Conservation (phyloP, 139 green algal species). For the Astrephomene gubernaculifera region DNA sequence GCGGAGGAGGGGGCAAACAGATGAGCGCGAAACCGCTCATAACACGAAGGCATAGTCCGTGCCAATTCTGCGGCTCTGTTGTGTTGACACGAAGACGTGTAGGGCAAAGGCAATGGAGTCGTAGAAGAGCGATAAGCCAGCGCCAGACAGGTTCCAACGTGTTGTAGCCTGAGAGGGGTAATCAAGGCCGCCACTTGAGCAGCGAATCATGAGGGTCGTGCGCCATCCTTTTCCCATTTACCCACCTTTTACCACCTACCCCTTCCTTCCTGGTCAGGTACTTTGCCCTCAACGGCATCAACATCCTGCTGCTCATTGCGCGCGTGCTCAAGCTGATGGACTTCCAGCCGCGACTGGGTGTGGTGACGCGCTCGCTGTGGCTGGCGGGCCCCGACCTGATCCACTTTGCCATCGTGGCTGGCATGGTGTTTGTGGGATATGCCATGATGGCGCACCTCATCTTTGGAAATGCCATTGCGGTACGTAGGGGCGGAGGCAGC, state of each 20-base stretch:
- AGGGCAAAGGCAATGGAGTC: no score
- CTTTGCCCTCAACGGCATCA: constrained; percentile 85
- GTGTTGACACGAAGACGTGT: no score
- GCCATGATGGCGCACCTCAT: constrained; percentile 89
- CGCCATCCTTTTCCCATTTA: no score
- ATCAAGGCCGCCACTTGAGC: no score
- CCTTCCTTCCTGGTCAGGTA: constrained; percentile 58
- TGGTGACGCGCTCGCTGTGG: constrained; percentile 85
- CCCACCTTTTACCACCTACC: no score
- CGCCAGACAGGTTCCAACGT: no score
- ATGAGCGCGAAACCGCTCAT: no score
- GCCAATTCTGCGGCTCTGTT: no score
- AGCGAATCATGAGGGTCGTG: no score
- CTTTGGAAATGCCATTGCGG: constrained; percentile 79
- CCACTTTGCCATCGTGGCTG: constrained; percentile 85
- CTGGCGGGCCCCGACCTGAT: constrained; percentile 81
- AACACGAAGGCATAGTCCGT: no score
- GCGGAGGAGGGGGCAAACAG: neutral
- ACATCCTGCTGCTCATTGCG: constrained; percentile 87
- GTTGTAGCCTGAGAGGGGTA: no score
- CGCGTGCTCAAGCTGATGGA: constrained; percentile 89
- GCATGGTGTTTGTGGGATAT: constrained; percentile 89
- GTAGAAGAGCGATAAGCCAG: no score
- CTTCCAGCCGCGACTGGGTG: constrained; percentile 89
- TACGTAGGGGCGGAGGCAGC: neutral